Conservation (phyloP, 108 stramenopile genomes). For the Cyclostephanos invisitatus region DNA sequence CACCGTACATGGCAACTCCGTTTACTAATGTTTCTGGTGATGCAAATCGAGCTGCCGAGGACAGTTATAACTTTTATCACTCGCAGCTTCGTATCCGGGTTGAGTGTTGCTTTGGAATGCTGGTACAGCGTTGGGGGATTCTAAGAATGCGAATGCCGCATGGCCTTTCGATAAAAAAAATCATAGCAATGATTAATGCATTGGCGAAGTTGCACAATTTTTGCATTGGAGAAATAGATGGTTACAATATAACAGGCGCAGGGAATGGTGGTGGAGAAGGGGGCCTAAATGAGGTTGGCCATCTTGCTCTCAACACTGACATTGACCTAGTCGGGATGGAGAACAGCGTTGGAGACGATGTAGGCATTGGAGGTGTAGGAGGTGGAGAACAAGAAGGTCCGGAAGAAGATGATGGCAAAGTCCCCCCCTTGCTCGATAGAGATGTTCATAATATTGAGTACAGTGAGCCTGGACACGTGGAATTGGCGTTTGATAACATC, state of each 20-base stretch:
- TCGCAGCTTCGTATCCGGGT: constrained; percentile 8
- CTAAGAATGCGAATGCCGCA: constrained; percentile 8
- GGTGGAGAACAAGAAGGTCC: no score
- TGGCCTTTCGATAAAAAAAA: constrained; percentile 2
- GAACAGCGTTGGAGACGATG: no score
- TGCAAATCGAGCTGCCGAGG: constrained; percentile 6
- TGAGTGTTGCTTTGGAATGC: constrained; percentile 13
- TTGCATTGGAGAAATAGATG: constrained; percentile 2
- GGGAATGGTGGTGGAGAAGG: no score
- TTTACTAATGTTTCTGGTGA: constrained; percentile 9
- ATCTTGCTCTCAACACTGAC: no score
- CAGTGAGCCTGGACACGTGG: background rate
- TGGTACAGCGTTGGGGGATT: constrained; percentile 16
- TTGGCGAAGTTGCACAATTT: constrained; percentile 19
- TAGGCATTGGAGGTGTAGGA: no score
- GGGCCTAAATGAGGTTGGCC: no score
- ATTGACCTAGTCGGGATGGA: no score
- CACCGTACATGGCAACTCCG: constrained; percentile 11
- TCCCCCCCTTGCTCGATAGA: background rate
- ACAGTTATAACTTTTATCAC: constrained; percentile 6
- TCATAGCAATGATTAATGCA: constrained; percentile 16
- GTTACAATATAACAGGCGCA: background rate
- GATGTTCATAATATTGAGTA: background rate
- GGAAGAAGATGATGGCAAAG: background rate
- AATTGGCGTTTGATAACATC: background rate